Percentiles rank a stretch among this genome's conserved stretches.
These are phyloP conservation scores for Cordia subcordata DNA, from an alignment of 257 asterid genomes.

Conservation along the genomic window DNA sequence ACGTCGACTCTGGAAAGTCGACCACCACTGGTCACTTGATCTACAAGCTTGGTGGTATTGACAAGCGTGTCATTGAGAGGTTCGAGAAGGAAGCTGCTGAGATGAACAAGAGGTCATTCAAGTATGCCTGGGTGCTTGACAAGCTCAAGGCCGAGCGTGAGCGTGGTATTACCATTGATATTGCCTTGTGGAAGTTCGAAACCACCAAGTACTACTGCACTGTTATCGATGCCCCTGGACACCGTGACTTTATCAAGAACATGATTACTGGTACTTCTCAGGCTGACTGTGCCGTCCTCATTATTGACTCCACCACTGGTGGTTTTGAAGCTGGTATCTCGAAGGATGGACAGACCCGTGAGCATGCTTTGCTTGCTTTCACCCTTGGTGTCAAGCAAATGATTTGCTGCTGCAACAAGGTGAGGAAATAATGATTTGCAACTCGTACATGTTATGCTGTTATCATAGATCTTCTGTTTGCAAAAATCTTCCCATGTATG, in stretches of 20 bases:
- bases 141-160: slow-evolving; percentile 91
- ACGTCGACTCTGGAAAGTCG: slow-evolving; percentile 47
- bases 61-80: slow-evolving; percentile 82
- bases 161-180: slow-evolving; percentile 83
- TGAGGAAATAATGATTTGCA: background rate
- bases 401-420: slow-evolving; percentile 89
- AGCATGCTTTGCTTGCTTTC: slow-evolving; percentile 78
- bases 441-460: too few relatives aligned
- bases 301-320: slow-evolving; percentile 84
- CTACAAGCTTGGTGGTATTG: slow-evolving; percentile 86
- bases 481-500: too few relatives aligned
- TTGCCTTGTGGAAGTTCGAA: slow-evolving; percentile 89
- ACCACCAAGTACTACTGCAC: slow-evolving; percentile 88
- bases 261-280: slow-evolving; percentile 90
- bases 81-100: slow-evolving; percentile 90
- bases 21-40: slow-evolving; percentile 54
- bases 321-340: slow-evolving; percentile 90
- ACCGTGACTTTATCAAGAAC: slow-evolving; percentile 80
- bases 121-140: slow-evolving; percentile 89
- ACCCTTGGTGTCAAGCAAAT: slow-evolving; percentile 81
- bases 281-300: slow-evolving; percentile 82
- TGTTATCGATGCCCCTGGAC: slow-evolving; percentile 88
- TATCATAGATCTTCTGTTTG: too few relatives aligned
- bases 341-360: slow-evolving; percentile 88
- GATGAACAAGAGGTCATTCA: slow-evolving; percentile 87